A percentile compares a stretch with the other conserved stretches of the same genome.
Evolutionary conservation across 208 protist genomes (phyloP).

Genomic region (Leishmania guyanensis): DNA sequence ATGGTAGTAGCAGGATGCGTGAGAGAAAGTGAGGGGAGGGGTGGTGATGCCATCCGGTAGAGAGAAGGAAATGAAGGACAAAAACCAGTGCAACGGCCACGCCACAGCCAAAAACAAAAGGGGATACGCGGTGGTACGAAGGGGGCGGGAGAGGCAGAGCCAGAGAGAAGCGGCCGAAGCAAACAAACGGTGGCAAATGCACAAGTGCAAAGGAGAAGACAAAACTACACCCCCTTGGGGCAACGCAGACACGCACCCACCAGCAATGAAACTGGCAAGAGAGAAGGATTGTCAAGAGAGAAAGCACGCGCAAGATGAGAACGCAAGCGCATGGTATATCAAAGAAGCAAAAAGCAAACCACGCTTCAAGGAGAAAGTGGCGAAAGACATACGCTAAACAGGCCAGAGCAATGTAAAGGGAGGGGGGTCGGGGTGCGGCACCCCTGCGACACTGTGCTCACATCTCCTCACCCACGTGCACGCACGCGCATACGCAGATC

Average conservation of each 20-base stretch:
- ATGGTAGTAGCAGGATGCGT: constrained; percentile 23
- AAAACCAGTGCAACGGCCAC: background rate
- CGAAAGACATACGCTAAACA: background rate
- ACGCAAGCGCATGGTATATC: background rate
- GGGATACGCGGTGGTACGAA: background rate
- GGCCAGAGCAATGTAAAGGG: constrained; percentile 8
- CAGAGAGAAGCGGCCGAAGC: background rate
- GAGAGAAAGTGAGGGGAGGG: background rate
- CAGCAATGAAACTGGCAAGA: background rate
- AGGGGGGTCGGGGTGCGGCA: constrained; percentile 1
- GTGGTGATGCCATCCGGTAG: background rate
- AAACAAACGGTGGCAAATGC: background rate
- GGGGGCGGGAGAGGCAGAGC: background rate
- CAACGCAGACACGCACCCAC: background rate
- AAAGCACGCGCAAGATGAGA: no score
- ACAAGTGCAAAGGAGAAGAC: background rate
- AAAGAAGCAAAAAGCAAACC: constrained; percentile 20
- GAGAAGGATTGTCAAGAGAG: no score
- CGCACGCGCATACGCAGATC: background rate
- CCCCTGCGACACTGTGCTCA: background rate
- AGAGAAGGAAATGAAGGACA: background rate
- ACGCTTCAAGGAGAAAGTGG: background rate
- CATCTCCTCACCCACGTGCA: background rate
- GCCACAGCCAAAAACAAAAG: background rate
- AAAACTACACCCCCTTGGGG: background rate